Base-by-base conservation (phyloP, 2,329 filamentous ascomycete species). In the Fusarium foetens region DNA sequence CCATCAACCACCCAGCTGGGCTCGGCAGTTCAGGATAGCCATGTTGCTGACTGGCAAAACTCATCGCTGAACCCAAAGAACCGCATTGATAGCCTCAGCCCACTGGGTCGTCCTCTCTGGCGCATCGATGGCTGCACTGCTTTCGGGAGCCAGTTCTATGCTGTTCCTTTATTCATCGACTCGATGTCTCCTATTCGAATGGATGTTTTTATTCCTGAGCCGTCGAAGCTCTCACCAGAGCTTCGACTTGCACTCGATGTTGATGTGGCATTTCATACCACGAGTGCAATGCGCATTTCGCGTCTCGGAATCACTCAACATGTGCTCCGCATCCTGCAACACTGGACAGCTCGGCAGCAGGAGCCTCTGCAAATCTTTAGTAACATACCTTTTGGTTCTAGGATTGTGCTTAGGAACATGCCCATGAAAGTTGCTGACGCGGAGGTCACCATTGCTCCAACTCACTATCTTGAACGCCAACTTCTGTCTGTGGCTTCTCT, bases 61-160 rank as follows among this genome's bases (percentile, higher is more conserved):
- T 90, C 88, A 9, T 79, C 82, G 43, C 81, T 90, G 45, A 91
- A 91, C 69, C 89, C 88, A 12, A 89, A 88, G 77, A 90, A 90
- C 74, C 84, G 88, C 65, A 86, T 90, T 75, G 84, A 90, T 76
- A 89, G 87, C 69, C 84, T 91, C 21, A 83, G 82, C 6, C 78
- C 81, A 12, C 83, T 84, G 5, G 54, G 73, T 19, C 72, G 79
- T 1, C 84, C 87, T 4, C 78, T 87, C 12, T 91, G 89, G 88
- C 84, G 86, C 38, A 85, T 91, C 52, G 88, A 91, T 71, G 88
- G 89, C 53, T 88, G 85, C 72, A 86, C 86, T 27, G 86, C 84
- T 23, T 82, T 88, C 60, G 89, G 88, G 8, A 89, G 86, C 16
- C 88, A 90, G 76, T 88, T 86, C 74, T 90, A 87, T 75, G 85